Conservation (phyloP, 1,284 basidiomycete species). For the Kalmanozyma brasiliensis region DNA sequence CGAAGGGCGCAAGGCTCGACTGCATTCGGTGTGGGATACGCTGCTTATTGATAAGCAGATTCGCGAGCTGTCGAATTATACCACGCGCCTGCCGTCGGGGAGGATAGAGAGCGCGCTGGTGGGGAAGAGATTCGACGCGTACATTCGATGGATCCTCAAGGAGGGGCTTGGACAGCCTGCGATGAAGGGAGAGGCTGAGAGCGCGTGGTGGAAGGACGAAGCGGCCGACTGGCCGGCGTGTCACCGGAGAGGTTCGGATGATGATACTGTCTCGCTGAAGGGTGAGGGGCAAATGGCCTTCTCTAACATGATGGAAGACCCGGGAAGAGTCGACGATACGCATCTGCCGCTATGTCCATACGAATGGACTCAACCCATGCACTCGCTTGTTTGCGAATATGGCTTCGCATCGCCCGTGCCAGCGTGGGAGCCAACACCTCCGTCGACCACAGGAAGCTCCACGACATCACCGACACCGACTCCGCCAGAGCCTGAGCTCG, state of each 20-base stretch:
- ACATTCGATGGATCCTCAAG: slow-evolving; percentile 83
- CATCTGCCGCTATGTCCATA: slow-evolving; percentile 78
- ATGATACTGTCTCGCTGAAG: background rate
- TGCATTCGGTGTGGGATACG: slow-evolving; percentile 87
- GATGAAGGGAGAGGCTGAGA: background rate
- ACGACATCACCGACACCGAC: slow-evolving; percentile 13
- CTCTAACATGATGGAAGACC: slow-evolving; percentile 11
- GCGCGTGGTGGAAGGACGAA: slow-evolving; percentile 50
- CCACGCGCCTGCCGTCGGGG: slow-evolving; percentile 74
- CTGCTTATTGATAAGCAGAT: slow-evolving; percentile 83
- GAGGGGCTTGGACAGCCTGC: slow-evolving; percentile 73
- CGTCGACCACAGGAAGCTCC: background rate
- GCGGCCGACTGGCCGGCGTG: slow-evolving; percentile 59
- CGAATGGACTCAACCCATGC: slow-evolving; percentile 55
- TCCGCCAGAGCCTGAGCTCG: slow-evolving; percentile 75
- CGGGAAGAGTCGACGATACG: slow-evolving; percentile 55
- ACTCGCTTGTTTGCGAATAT: slow-evolving; percentile 58
- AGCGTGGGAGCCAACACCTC: slow-evolving; percentile 15
- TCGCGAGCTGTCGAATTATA: slow-evolving; percentile 80
- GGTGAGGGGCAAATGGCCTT: slow-evolving; percentile 26
- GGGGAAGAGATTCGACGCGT: slow-evolving; percentile 86
- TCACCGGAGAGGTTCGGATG: slow-evolving; percentile 12
- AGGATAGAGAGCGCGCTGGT: slow-evolving; percentile 79
- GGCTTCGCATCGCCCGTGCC: slow-evolving; percentile 77
- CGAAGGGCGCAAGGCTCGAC: slow-evolving; percentile 69